These are phyloP conservation scores for Plasmopara muralis DNA, from an alignment of 352 stramenopile species.

Conservation along the genomic window DNA sequence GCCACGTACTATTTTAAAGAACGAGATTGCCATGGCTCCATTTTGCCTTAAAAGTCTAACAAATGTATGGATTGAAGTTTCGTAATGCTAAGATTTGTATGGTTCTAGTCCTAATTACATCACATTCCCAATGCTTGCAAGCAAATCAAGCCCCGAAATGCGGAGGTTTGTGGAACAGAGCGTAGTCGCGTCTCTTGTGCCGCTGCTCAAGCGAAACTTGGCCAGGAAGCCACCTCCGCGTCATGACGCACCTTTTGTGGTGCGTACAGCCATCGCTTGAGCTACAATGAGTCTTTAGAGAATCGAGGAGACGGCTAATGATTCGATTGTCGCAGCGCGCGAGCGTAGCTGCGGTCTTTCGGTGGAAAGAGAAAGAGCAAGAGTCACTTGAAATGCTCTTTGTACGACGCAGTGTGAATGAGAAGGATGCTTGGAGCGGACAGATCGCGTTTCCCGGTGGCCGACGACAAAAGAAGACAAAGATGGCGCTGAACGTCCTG, in stretches of 20 bases:
- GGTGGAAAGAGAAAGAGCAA: slow-evolving; percentile 63
- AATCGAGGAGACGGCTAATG: not conserved
- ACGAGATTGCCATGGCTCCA: no score
- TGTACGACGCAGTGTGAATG: slow-evolving; percentile 49
- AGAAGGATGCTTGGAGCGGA: slow-evolving; percentile 74
- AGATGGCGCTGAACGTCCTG: slow-evolving; percentile 14
- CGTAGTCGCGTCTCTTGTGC: slow-evolving; percentile 26
- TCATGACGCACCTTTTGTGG: slow-evolving; percentile 18
- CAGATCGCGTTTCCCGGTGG: slow-evolving; percentile 79
- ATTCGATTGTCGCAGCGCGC: slow-evolving; percentile 30
- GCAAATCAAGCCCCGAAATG: no score
- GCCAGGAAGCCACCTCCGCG: no score
- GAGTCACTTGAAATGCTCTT: slow-evolving; percentile 34
- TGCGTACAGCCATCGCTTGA: slow-evolving; percentile 10
- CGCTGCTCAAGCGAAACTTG: slow-evolving; percentile 40
- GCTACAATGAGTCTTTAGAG: not conserved
- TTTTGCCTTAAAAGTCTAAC: no score
- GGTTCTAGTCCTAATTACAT: no score
- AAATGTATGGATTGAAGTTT: no score
- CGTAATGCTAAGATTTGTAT: no score
- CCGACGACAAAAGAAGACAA: slow-evolving; percentile 52
- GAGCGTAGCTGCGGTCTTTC: slow-evolving; percentile 75
- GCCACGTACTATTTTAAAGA: no score
- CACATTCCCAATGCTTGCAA: no score
- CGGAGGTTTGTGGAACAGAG: slow-evolving; percentile 1